Evolutionary conservation across 2,329 filamentous ascomycete species (phyloP), one percentile per base, ranked within the genome.

Genomic region (Aspergillus nomiae): DNA sequence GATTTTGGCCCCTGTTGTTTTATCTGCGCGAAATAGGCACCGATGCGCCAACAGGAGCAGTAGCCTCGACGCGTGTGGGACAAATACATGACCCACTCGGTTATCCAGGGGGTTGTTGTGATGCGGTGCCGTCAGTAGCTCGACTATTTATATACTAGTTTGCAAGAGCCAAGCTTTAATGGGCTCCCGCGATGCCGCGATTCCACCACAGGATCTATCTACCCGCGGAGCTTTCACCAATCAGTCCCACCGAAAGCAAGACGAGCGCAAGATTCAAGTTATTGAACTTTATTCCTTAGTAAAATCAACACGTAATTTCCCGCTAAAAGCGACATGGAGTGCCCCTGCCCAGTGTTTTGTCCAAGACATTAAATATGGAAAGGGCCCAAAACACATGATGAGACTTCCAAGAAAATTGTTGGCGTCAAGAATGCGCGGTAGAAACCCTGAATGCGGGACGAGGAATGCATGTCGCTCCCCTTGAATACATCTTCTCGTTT

Each of bases 81-180:
- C 24, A 16, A 32, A 30, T 38, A 38, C 51, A 36, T 36, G 51
- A 34, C 51, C 51, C 51, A 54, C 51, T 54, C 21, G 30, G 30
- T 24, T 54, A 54, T 36, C 51, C 51, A 54, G 51, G 51, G 51
- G 50, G 10, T 43, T 48, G 38, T 41, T 41, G 38, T 48, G 21
- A 48, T 48, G 24, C 12, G 45, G 45, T 48, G 26, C 16, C 9
- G 38, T 41, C 38, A n/a, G 38, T 41, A n/a, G 19, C 38, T n/a
- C 19, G 34, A 34, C 51, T 55, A 55, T 55, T 55, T 38, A 36
- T 55, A 55, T 36, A 24, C 30, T 55, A 55, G 51, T 6, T 11
- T 36, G 30, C 51, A 54, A 54, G 32, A 54, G 51, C 51, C 51
- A 55, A 55, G 51, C 51, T 55, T 55, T 55, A 55, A 55, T 55